Base-by-base conservation (phyloP, 2,329 filamentous ascomycete genomes). In the Pleurostoma richardsiae region DNA sequence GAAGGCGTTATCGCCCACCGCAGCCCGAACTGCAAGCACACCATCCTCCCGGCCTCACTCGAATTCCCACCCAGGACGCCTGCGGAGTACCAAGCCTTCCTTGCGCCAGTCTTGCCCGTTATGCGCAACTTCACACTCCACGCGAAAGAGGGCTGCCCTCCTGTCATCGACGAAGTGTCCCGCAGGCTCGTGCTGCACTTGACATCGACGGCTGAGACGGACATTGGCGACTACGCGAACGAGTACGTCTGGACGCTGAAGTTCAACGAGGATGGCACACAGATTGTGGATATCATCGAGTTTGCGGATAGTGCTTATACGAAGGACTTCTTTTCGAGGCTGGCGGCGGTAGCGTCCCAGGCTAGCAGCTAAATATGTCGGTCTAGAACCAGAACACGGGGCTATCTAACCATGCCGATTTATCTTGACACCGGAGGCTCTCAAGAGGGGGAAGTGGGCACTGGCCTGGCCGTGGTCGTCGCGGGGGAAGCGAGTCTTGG, bases 241-340 rank as follows among this genome's bases (percentile, higher is more conserved):
- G 56, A 58, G 43, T 58, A 56, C 30, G 44, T 57, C 8, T 51
- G 48, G 40, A 41, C 51, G 8, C 41, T 58, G 27, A 57, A 53
- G 28, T 38, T 57, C 42, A 55, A 47, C 31, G 40, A 53, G 26
- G 53, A 56, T 33, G 55, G 55, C 2, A 52, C 33, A 43, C 31
- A 40, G 11, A 44, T 58, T 4, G 51, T 46, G n/a, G 52, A 58
- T 27, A 29, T 57, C 2, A 26, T 54, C 4, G 55, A 58, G 43
- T 58, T 57, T 29, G 49, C 42, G 7, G 55, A 58, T 44, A 56
- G 52, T 31, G 40, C 49, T 3, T 54, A 54, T 26, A 51, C 46
- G 4, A 42, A n/a, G 27, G 52, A 54, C 19, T 43, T 47, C 38
- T 6, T 52, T 4, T 44, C 49, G 0, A 49, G 46, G 31, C 26